These are phyloP conservation scores for Hypoxylon rubiginosum DNA, from an alignment of 2,329 filamentous ascomycete species.

Conservation along the genomic window DNA sequence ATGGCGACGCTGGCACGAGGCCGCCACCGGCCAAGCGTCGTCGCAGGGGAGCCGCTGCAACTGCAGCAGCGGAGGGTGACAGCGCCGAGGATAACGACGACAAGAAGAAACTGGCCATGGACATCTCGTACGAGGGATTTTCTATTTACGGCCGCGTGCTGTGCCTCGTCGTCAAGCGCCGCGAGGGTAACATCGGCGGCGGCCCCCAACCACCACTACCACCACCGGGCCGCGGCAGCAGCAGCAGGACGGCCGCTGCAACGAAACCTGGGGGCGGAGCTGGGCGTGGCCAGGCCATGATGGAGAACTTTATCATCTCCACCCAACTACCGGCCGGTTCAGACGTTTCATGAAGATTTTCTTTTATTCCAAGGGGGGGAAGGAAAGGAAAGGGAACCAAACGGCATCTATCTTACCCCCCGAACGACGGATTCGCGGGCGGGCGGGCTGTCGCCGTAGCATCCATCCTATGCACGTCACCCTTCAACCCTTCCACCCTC, in stretches of 20 bases:
- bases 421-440: conserved; percentile 19
- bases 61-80: conserved; percentile 45
- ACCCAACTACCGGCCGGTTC: conserved; percentile 73
- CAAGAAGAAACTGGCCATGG: conserved; percentile 91
- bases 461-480: conserved; percentile 38
- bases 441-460: conserved; percentile 28
- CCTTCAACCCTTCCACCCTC: conserved; percentile 30
- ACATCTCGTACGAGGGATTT: conserved; percentile 93
- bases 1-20: conserved; percentile 57
- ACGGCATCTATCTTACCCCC: conserved; percentile 10
- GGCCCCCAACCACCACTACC: conserved; percentile 57
- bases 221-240: conserved; percentile 50
- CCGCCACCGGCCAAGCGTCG: conserved; percentile 63
- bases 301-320: conserved; percentile 88
- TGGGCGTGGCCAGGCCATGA: conserved; percentile 71
- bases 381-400: not conserved
- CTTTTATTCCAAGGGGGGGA: too few relatives aligned
- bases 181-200: conserved; percentile 63
- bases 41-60: conserved; percentile 54
- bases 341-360: conserved; percentile 48
- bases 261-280: conserved; percentile 49
- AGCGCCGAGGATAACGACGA: conserved; percentile 70
- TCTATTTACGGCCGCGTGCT: conserved; percentile 94
- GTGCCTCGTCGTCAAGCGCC: conserved; percentile 87
- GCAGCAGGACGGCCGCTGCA: conserved; percentile 48